A percentile compares a stretch with the other conserved stretches of the same genome.
Evolutionary conservation across 2,329 filamentous ascomycete species (phyloP).

Genomic region (Xylariaceae sp.): DNA sequence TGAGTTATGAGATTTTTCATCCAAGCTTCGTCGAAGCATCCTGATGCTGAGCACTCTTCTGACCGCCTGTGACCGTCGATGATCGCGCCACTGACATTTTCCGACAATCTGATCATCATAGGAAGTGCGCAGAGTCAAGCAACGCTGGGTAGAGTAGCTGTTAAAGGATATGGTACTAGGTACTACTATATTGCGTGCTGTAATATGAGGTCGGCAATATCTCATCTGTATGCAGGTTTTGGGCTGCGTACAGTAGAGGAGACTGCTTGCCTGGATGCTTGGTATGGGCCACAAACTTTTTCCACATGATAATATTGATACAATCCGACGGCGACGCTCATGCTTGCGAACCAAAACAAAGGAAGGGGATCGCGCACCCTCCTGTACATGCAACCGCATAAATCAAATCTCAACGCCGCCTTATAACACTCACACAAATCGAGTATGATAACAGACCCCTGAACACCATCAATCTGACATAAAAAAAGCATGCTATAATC

Average conservation of each 20-base stretch:
- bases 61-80: background rate
- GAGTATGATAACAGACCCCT: constrained; percentile 4
- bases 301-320: constrained; percentile 18
- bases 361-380: constrained; percentile 17
- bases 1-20: background rate
- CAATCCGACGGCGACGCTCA: constrained; percentile 10
- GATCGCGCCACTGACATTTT: background rate
- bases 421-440: constrained; percentile 4
- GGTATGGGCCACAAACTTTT: constrained; percentile 7
- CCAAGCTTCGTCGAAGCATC: background rate
- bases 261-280: constrained; percentile 5
- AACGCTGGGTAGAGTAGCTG: background rate
- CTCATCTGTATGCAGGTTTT: constrained; percentile 15
- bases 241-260: constrained; percentile 7
- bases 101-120: background rate
- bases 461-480: constrained; percentile 17
- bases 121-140: background rate
- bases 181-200: constrained; percentile 12
- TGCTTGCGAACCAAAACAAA: constrained; percentile 11
- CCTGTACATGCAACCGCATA: constrained; percentile 16
- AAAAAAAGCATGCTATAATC: constrained; percentile 14
- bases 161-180: constrained; percentile 4
- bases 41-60: no score
- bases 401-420: constrained; percentile 5
- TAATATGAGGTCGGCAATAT: constrained; percentile 14